These are phyloP conservation scores for Tolypocladium ophioglossoides DNA, from an alignment of 2,329 filamentous ascomycete genomes.

Conservation along the genomic window DNA sequence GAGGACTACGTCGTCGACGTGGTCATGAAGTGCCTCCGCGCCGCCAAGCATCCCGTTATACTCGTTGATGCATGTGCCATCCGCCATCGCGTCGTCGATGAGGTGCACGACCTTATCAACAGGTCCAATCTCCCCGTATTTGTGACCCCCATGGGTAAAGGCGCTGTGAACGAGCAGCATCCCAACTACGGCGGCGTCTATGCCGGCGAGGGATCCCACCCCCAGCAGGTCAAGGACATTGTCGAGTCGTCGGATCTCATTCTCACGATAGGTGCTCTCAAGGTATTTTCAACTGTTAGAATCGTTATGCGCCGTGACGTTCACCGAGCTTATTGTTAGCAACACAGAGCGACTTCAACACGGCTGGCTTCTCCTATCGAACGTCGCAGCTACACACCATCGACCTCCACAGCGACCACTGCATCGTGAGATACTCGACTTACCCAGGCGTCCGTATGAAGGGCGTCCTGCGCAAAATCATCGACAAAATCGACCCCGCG, in stretches of 20 bases:
- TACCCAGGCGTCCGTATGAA: conserved; percentile 72
- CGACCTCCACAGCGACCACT: conserved; percentile 66
- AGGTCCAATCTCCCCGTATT: conserved; percentile 71
- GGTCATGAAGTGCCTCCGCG: conserved; percentile 61
- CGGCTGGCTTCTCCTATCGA: conserved; percentile 70
- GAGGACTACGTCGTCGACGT: conserved; percentile 79
- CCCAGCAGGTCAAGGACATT: conserved; percentile 47
- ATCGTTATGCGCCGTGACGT: not conserved
- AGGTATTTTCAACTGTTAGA: conserved; percentile 16
- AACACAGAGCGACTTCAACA: conserved; percentile 64
- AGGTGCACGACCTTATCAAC: conserved; percentile 62
- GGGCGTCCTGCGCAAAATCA: conserved; percentile 63
- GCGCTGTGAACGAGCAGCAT: conserved; percentile 66
- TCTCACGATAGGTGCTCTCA: conserved; percentile 56
- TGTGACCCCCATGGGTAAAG: conserved; percentile 85
- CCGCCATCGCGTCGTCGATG: conserved; percentile 60
- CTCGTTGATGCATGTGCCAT: conserved; percentile 77
- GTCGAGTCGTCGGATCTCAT: conserved; percentile 63
- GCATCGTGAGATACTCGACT: conserved; percentile 65
- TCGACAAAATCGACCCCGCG: conserved; percentile 44
- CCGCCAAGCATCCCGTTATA: conserved; percentile 65
- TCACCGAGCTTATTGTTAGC: not conserved
- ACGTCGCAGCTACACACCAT: conserved; percentile 69
- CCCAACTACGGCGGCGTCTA: conserved; percentile 78
- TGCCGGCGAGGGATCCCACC: conserved; percentile 64